Evolutionary conservation across 2,329 filamentous ascomycete genomes (phyloP).

Genomic region (Whalleya microplaca): DNA sequence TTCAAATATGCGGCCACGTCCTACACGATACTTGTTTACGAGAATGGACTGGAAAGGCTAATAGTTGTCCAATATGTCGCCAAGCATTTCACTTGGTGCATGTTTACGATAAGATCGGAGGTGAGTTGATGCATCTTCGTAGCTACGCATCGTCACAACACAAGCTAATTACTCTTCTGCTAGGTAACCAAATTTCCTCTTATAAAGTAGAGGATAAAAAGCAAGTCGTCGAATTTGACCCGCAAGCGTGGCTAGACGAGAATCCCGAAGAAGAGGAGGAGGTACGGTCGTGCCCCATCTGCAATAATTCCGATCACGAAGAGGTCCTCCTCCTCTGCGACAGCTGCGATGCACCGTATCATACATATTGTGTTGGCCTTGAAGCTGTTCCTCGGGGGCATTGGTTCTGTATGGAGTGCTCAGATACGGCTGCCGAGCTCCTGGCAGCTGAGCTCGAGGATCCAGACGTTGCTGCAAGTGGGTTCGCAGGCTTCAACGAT

Average conservation of each 20-base stretch:
- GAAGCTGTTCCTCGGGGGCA: slow-evolving; percentile 74
- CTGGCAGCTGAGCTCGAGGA: slow-evolving; percentile 45
- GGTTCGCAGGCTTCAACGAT: slow-evolving; percentile 30
- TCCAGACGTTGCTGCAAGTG: slow-evolving; percentile 24
- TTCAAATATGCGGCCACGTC: slow-evolving; percentile 83
- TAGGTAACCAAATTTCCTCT: slow-evolving; percentile 59
- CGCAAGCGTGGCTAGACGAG: slow-evolving; percentile 73
- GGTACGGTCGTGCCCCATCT: slow-evolving; percentile 79
- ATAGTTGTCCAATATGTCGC: slow-evolving; percentile 97
- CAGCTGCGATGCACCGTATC: slow-evolving; percentile 85
- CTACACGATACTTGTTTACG: slow-evolving; percentile 91
- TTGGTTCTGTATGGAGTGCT: slow-evolving; percentile 92
- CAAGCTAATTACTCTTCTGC: slow-evolving; percentile 28
- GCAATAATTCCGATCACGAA: slow-evolving; percentile 78
- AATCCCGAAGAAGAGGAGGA: slow-evolving; percentile 72
- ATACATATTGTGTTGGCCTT: slow-evolving; percentile 88
- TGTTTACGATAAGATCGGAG: slow-evolving; percentile 78
- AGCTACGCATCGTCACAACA: slow-evolving; percentile 2
- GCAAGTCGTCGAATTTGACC: slow-evolving; percentile 88
- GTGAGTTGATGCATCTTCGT: slow-evolving; percentile 54
- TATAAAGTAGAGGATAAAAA: slow-evolving; percentile 79
- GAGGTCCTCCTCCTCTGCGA: slow-evolving; percentile 89
- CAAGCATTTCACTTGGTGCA: slow-evolving; percentile 89
- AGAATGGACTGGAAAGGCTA: slow-evolving; percentile 94
- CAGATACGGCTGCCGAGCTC: slow-evolving; percentile 46